phyloP scores from a whole-genome alignment of 108 stramenopile species.

The Stephanodiscus minutulus region DNA sequence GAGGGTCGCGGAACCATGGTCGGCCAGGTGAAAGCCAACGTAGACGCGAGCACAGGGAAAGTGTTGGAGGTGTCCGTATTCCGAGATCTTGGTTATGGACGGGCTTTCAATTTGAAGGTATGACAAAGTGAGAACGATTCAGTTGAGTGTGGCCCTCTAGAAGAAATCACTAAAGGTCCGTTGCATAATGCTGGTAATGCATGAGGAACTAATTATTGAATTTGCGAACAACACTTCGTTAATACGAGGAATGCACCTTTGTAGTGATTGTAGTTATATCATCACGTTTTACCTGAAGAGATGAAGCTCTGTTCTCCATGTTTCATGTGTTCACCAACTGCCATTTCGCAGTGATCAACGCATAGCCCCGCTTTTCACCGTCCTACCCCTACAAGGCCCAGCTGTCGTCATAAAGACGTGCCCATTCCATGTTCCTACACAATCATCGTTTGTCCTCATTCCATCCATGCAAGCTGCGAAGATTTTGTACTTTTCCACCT shows the following conservation, averaged over 20 bases:
- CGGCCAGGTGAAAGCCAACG: conserved; percentile 84
- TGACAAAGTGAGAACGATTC: conserved; percentile 28
- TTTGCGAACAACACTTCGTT: background rate
- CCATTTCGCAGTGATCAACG: conserved; percentile 45
- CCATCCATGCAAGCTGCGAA: conserved; percentile 84
- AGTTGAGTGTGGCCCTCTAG: background rate
- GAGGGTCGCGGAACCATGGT: conserved; percentile 87
- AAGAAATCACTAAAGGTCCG: background rate
- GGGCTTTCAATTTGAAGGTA: conserved; percentile 77
- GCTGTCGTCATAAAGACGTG: conserved; percentile 81
- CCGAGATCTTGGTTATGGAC: conserved; percentile 88
- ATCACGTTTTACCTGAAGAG: background rate
- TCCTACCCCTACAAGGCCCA: conserved; percentile 76
- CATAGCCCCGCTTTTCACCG: conserved; percentile 78
- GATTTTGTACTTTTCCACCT: conserved; percentile 98
- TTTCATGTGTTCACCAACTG: background rate
- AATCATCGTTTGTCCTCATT: conserved; percentile 84
- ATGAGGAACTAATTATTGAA: background rate
- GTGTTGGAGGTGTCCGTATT: conserved; percentile 72
- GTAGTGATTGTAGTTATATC: too few species aligned
- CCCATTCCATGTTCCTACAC: conserved; percentile 83
- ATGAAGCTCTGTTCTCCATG: background rate
- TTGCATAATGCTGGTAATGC: background rate
- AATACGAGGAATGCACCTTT: background rate
- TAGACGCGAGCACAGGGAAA: conserved; percentile 69